Base-by-base conservation (phyloP, 1,284 basidiomycete genomes). In the Ustilago esculenta region DNA sequence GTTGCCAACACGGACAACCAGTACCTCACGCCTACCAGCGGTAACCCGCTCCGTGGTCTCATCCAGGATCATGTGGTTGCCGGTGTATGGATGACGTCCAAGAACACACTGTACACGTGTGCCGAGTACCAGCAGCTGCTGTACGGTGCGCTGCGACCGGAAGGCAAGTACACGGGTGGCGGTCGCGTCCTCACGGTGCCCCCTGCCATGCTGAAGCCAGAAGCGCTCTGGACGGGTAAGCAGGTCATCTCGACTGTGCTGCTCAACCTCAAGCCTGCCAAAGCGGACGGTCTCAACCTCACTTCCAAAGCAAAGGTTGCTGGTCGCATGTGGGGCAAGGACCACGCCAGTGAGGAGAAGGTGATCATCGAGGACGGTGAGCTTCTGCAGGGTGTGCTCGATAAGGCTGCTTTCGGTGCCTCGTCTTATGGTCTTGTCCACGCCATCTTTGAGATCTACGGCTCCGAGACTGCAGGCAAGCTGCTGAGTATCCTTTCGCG, bases 1-100 rank as follows among this genome's bases (percentile, higher is more conserved):
- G 92, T 99, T 76, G 94, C 95, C 69, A 98, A 98, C 83, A 98
- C 94, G 20, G 94, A 98, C 83, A 96, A 97, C 79, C 96, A 99
- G 83, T 99, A 98, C 83, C 88, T 99, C 17, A 94, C 96, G 7
- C 94, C 96, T 12, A 99, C 96, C 10, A 98, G 95, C 21, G 96
- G 96, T 74, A 95, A 94, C 80, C 96, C 96, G 25, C 86, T 99
- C 33, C 92, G 96, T 82, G 96, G 96, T 82, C 86, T 99, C 24
- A 99, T 99, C 75, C 96, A 99, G 83, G 96, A 99, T 84, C 96
- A 98, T 80, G 93, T 99, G 60, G 95, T 98, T 34, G 94, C 96
- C 17, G 96, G 93, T 71, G 91, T 98, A 18, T 98, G 95, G 94
- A 96, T 99, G 93, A 98, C 96, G 50, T 90, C 89, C 82, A 94